These are phyloP conservation scores for Cordia subcordata DNA, from an alignment of 257 asterid species.

Conservation along the genomic window DNA sequence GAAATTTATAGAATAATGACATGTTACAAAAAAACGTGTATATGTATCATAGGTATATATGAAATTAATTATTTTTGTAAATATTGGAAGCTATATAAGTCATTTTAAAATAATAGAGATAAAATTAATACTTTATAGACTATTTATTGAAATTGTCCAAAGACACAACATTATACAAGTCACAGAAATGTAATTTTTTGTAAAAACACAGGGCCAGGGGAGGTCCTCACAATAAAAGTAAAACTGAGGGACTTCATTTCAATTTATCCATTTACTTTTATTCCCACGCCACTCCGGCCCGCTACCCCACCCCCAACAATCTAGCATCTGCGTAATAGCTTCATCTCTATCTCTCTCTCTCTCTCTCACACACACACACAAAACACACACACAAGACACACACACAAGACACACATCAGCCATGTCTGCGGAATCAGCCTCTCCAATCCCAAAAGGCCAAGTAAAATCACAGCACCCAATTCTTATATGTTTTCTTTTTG, in stretches of 20 bases:
- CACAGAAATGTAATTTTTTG: neutral
- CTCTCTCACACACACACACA: too few species aligned
- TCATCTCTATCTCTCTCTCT: neutral
- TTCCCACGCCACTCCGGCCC: neutral
- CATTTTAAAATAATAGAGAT: too few species aligned
- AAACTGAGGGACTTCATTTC: neutral
- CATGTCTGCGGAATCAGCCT: constrained; percentile 74
- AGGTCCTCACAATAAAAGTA: neutral
- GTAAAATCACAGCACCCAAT: constrained; percentile 21
- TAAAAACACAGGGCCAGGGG: neutral
- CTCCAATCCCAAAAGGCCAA: constrained; percentile 46
- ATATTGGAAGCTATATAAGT: too few species aligned
- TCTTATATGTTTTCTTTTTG: neutral
- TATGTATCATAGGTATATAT: too few species aligned
- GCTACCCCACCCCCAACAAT: neutral
- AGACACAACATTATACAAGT: too few species aligned
- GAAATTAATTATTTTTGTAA: too few species aligned
- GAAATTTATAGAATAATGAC: too few species aligned
- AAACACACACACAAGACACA: too few species aligned
- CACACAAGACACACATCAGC: constrained; percentile 18
- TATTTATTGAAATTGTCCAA: too few species aligned
- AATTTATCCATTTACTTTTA: neutral
- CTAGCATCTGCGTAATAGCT: neutral
- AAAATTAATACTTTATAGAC: too few species aligned
- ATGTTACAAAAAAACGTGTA: too few species aligned